phyloP scores from a whole-genome alignment of 2,329 filamentous ascomycete genomes.

The Triangularia verruculosa region DNA sequence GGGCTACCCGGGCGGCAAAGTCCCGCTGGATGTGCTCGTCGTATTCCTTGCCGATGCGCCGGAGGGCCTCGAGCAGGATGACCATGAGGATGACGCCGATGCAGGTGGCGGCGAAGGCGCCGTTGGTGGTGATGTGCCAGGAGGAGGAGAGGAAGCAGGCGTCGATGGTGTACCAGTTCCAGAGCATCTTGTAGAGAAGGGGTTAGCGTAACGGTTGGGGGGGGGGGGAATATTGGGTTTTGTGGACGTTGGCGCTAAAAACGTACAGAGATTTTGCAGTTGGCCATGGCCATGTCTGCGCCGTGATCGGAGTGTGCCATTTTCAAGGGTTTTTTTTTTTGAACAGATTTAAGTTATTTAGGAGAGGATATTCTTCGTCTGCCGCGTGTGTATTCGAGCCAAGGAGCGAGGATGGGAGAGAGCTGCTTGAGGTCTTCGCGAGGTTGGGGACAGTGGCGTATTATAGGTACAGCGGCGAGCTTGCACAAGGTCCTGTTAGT shows the following conservation, averaged over 20 bases:
- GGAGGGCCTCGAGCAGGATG: conserved; percentile 40
- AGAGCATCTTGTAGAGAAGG: conserved; percentile 42
- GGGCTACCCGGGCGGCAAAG: conserved; percentile 36
- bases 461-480: not conserved
- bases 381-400: not conserved
- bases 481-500: not conserved
- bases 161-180: conserved; percentile 74
- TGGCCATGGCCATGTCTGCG: not conserved
- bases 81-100: conserved; percentile 43
- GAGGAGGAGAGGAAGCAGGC: conserved; percentile 65
- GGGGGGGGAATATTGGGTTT: not conserved
- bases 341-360: not conserved
- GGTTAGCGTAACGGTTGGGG: not conserved
- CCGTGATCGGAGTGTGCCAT: conserved; percentile 19
- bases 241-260: not conserved
- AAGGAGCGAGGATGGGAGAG: not conserved
- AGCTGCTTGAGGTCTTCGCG: not conserved
- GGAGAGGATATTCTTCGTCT: not conserved
- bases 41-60: conserved; percentile 42
- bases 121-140: conserved; percentile 40
- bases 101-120: conserved; percentile 43
- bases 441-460: not conserved
- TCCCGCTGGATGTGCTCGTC: conserved; percentile 40
- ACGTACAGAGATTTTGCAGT: conserved; percentile 28
- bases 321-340: conserved; percentile 4